These are phyloP conservation scores for Phylloporus sp. DNA, from an alignment of 768 basidiomycete genomes.

Conservation along the genomic window DNA sequence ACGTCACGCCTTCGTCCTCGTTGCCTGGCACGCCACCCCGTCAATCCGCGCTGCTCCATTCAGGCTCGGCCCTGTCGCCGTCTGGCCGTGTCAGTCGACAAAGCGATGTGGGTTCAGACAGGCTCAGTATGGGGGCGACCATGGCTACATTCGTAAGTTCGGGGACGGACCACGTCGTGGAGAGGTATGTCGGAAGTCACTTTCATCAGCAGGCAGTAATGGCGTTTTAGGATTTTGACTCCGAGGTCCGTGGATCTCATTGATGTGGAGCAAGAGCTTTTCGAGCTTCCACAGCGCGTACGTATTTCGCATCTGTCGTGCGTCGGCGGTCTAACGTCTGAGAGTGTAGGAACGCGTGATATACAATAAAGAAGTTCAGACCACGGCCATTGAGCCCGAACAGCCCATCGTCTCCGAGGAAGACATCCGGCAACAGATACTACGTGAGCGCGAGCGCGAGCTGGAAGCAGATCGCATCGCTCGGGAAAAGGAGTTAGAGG, in stretches of 20 bases:
- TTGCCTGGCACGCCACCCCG: constrained; percentile 64
- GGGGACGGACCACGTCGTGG: constrained; percentile 62
- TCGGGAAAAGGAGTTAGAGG: constrained; percentile 74
- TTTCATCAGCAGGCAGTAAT: not conserved
- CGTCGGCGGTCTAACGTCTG: not conserved
- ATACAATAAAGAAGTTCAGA: constrained; percentile 85
- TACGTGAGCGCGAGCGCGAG: constrained; percentile 58
- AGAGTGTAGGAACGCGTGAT: constrained; percentile 62
- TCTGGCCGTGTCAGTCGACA: constrained; percentile 68
- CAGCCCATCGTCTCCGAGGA: constrained; percentile 53
- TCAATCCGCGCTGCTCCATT: constrained; percentile 34
- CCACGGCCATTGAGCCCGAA: constrained; percentile 58
- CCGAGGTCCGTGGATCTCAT: constrained; percentile 73
- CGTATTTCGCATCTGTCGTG: constrained; percentile 5
- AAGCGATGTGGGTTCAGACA: constrained; percentile 58
- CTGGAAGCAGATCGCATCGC: constrained; percentile 62
- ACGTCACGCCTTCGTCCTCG: constrained; percentile 66
- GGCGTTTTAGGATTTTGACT: constrained; percentile 47
- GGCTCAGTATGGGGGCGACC: constrained; percentile 39
- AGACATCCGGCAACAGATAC: constrained; percentile 66
- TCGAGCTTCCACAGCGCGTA: constrained; percentile 85
- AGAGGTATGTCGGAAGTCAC: constrained; percentile 46
- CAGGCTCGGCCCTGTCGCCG: constrained; percentile 33
- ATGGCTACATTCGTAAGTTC: constrained; percentile 47
- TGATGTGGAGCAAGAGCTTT: constrained; percentile 85